phyloP scores from a whole-genome alignment of 1,284 basidiomycete species.

The Neotropicomus parvogracilis region DNA sequence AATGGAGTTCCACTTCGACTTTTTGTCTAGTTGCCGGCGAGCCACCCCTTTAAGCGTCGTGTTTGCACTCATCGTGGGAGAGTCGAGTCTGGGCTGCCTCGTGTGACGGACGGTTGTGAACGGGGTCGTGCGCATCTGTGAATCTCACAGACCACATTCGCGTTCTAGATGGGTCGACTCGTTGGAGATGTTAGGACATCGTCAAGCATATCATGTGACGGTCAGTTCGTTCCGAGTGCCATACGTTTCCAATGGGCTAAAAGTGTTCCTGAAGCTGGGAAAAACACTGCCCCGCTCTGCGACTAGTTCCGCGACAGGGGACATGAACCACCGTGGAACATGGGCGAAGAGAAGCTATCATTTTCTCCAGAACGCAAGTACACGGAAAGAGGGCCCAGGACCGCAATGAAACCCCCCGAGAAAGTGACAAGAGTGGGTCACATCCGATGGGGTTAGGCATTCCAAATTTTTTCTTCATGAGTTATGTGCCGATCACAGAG shows the following conservation, averaged over 20 bases:
- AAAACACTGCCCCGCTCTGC: conserved; percentile 3
- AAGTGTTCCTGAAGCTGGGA: conserved; percentile 2
- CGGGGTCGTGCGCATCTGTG: neutral
- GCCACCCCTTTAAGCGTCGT: neutral
- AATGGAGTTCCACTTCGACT: neutral
- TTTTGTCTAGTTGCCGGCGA: neutral
- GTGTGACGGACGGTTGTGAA: conserved; percentile 13
- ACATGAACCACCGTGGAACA: neutral
- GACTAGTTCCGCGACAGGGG: neutral
- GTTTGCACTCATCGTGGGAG: neutral
- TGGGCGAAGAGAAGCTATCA: no score
- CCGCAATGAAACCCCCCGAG: conserved; percentile 3
- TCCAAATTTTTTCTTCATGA: neutral
- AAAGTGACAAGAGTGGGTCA: conserved; percentile 9
- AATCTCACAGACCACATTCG: neutral
- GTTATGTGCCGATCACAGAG: conserved; percentile 17
- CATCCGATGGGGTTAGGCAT: neutral
- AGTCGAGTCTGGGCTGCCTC: conserved; percentile 16
- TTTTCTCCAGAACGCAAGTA: neutral
- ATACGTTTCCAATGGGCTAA: neutral
- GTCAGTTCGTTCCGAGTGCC: neutral
- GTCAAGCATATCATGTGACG: neutral
- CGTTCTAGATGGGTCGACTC: conserved; percentile 10
- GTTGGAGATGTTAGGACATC: neutral
- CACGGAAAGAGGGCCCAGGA: neutral